A percentile compares a stretch with the other conserved stretches of the same genome.
Evolutionary conservation across 352 stramenopile genomes (phyloP).

Genomic region (Phytophthora kernoviae): DNA sequence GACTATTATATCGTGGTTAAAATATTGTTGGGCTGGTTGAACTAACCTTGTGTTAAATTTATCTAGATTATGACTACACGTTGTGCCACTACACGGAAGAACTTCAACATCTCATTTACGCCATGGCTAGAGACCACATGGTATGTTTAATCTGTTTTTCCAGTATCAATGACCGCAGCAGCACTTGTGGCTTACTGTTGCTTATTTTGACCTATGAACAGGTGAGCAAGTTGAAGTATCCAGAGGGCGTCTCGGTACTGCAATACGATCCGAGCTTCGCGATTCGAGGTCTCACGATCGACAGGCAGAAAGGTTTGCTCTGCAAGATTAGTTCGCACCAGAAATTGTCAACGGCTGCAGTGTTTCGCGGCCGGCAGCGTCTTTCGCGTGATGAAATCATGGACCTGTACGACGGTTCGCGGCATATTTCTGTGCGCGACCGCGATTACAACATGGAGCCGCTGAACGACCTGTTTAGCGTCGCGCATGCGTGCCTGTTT

Average conservation of each 20-base stretch:
- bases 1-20: neutral
- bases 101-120: slow-evolving; percentile 93
- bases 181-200: no score
- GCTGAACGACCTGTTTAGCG: slow-evolving; percentile 94
- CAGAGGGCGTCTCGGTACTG: slow-evolving; percentile 74
- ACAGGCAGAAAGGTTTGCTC: slow-evolving; percentile 92
- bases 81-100: slow-evolving; percentile 93
- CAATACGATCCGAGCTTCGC: slow-evolving; percentile 91
- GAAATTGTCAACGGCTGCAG: slow-evolving; percentile 85
- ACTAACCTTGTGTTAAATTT: neutral
- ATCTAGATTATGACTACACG: slow-evolving; percentile 95
- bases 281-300: slow-evolving; percentile 93
- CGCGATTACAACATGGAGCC: slow-evolving; percentile 90
- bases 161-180: neutral
- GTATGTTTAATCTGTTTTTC: slow-evolving; percentile 37
- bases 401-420: slow-evolving; percentile 88
- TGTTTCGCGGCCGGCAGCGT: slow-evolving; percentile 85
- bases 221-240: slow-evolving; percentile 85
- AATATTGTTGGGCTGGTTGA: neutral
- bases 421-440: slow-evolving; percentile 83
- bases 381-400: slow-evolving; percentile 86
- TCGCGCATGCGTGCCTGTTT: slow-evolving; percentile 94
- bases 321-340: slow-evolving; percentile 95
- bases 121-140: slow-evolving; percentile 89
- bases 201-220: slow-evolving; percentile 15